These are phyloP conservation scores for Claviceps sp. DNA, from an alignment of 2,329 filamentous ascomycete species.

Conservation along the genomic window DNA sequence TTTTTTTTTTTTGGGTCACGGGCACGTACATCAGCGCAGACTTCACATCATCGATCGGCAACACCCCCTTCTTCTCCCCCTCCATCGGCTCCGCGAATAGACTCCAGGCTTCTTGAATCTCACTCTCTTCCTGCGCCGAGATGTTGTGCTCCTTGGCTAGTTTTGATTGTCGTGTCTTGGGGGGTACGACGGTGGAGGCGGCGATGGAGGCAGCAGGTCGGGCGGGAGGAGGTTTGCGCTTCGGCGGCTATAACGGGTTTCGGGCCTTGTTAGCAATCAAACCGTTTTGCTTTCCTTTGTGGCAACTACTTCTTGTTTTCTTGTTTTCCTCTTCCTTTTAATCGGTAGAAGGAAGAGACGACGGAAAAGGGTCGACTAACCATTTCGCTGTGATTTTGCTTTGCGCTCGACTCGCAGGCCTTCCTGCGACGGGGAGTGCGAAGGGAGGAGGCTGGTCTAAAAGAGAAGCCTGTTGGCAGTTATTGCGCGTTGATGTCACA, in stretches of 20 bases:
- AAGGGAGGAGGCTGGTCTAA: too few species aligned
- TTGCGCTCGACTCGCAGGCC: neutral
- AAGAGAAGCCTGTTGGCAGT: too few species aligned
- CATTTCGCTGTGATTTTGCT: neutral
- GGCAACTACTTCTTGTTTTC: neutral
- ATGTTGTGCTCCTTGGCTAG: constrained; percentile 88
- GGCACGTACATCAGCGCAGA: constrained; percentile 55
- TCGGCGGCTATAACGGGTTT: constrained; percentile 30
- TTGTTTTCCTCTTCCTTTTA: neutral
- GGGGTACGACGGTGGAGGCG: constrained; percentile 15
- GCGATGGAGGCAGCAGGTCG: too few species aligned
- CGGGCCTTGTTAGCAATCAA: too few species aligned
- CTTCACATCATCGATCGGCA: constrained; percentile 53
- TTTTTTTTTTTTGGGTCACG: too few species aligned
- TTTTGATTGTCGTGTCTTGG: constrained; percentile 55
- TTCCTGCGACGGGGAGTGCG: neutral
- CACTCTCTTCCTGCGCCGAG: constrained; percentile 67
- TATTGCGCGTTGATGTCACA: neutral
- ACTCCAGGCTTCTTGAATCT: constrained; percentile 81
- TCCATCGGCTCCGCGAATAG: constrained; percentile 63
- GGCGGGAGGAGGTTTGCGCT: constrained; percentile 28
- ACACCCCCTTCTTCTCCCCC: constrained; percentile 59
- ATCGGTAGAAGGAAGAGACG: neutral
- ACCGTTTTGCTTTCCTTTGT: neutral
- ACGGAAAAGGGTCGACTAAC: neutral